Evolutionary conservation across 2,329 filamentous ascomycete genomes (phyloP), one percentile per base, ranked within the genome.

Genomic region (Corynespora cassiicola): DNA sequence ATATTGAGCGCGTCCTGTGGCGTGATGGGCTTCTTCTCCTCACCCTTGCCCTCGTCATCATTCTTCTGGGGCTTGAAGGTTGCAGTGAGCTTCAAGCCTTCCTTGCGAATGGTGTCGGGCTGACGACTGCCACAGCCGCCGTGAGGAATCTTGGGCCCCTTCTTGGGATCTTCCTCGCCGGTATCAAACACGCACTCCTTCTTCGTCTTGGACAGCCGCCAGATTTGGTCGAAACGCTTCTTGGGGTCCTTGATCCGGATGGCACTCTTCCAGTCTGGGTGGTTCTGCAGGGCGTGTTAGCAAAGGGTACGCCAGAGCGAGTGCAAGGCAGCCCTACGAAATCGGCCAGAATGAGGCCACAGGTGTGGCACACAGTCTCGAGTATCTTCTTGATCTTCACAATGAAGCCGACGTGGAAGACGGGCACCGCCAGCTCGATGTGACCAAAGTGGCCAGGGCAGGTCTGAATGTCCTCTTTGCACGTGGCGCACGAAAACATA

Each of bases 341-440:
- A 82, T 97, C 91, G 75, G 90, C 87, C 79, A 96, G 83, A 67
- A 97, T 89, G 79, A 94, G 95, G 75, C 91, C 92, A 80, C 95
- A 99, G 73, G 95, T 96, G 76, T 96, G 91, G 81, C 95, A 99
- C 71, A 99, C 91, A 58, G 91, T 94, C 80, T 99, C 95, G 71
- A 99, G 79, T 61, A 99, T 84, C 79, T 97, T 99, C 80, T 99
- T 99, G 74, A 96, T 91, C 78, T 97, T 97, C 71, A 89, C 95
- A 75, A 99, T 87, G 74, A 96, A 99, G 63, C 94, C 82, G 59
- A 85, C 81, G 61, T 99, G 94, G 71, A 88, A 99, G 58, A 99
- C 94, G 39, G 95, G 94, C 66, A 90, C 91, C 26, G 94, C 91
- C 56, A 99, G 81, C 74, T 99, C 95, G 61, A 99, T 99, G 73